Evolutionary conservation across 148 eudicot species (phyloP).

Genomic region (Camellia lanceoleosa): DNA sequence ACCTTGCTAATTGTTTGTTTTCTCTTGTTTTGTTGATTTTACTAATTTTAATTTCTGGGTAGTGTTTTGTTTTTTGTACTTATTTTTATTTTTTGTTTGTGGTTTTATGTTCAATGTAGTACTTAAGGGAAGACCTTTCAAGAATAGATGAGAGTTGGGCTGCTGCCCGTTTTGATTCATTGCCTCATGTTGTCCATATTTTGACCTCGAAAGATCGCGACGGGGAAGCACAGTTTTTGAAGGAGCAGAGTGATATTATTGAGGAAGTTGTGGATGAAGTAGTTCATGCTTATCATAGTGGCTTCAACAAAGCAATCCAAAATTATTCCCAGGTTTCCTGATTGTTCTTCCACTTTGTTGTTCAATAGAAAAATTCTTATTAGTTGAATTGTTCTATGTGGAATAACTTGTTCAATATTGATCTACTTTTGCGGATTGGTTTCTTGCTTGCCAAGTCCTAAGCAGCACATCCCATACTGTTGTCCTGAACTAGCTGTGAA

Average conservation of each 20-base stretch:
- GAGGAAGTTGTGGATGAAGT: slow-evolving; percentile 99
- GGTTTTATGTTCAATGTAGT: slow-evolving; percentile 34
- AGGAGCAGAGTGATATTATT: slow-evolving; percentile 85
- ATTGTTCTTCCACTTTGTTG: slow-evolving; percentile 9
- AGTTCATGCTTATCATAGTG: slow-evolving; percentile 94
- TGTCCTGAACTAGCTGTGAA: no score
- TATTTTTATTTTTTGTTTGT: background rate
- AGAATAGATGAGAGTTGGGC: slow-evolving; percentile 88
- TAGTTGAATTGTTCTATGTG: background rate
- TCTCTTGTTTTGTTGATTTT: background rate
- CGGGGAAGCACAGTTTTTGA: slow-evolving; percentile 56
- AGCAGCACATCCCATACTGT: no score
- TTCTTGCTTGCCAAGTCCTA: background rate
- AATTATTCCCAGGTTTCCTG: slow-evolving; percentile 89
- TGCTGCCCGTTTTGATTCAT: slow-evolving; percentile 86
- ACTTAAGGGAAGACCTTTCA: slow-evolving; percentile 74
- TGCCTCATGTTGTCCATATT: slow-evolving; percentile 94
- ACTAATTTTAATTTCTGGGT: background rate
- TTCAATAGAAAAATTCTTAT: background rate
- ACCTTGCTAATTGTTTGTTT: no score
- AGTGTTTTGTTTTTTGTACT: background rate
- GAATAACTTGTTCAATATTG: no score
- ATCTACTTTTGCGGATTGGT: background rate
- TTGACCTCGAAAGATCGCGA: slow-evolving; percentile 96
- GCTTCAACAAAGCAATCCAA: slow-evolving; percentile 98